Evolutionary conservation across 192 early-diverging fungal genomes (phyloP).

Genomic region (Coemansia furcata): DNA sequence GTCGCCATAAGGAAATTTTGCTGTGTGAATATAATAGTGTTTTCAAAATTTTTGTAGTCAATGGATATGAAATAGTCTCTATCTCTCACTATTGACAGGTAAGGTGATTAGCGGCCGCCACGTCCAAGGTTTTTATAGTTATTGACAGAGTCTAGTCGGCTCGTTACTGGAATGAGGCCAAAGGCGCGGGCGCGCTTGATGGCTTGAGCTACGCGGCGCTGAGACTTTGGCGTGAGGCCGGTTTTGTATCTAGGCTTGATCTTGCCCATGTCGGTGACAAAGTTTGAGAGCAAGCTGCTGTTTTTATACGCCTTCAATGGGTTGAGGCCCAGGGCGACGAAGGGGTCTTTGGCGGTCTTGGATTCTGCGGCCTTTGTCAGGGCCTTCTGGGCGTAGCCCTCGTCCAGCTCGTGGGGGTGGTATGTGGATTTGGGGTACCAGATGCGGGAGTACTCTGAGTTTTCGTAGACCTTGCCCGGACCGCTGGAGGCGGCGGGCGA

Average conservation of each 20-base stretch:
- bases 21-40: not conserved
- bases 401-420: slow-evolving; percentile 34
- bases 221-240: slow-evolving; percentile 59
- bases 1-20: slow-evolving; percentile 15
- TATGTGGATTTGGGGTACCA: slow-evolving; percentile 24
- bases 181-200: slow-evolving; percentile 63
- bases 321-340: slow-evolving; percentile 33
- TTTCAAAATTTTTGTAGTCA: not conserved
- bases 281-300: slow-evolving; percentile 53
- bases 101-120: slow-evolving; percentile 1
- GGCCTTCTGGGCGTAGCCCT: slow-evolving; percentile 6
- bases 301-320: slow-evolving; percentile 57
- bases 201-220: slow-evolving; percentile 60
- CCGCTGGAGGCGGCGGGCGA: not conserved
- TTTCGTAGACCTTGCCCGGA: slow-evolving; percentile 18
- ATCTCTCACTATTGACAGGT: not conserved
- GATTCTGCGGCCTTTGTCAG: not conserved
- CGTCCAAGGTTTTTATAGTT: slow-evolving; percentile 23
- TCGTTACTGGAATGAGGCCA: slow-evolving; percentile 52
- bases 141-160: slow-evolving; percentile 20
- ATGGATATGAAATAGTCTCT: not conserved
- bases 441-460: slow-evolving; percentile 10
- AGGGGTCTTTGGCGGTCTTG: slow-evolving; percentile 26
- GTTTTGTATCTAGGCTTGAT: slow-evolving; percentile 62
- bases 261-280: slow-evolving; percentile 61